Evolutionary conservation across 345 rosid genomes (phyloP).

Genomic region (Corchorus capsularis): DNA sequence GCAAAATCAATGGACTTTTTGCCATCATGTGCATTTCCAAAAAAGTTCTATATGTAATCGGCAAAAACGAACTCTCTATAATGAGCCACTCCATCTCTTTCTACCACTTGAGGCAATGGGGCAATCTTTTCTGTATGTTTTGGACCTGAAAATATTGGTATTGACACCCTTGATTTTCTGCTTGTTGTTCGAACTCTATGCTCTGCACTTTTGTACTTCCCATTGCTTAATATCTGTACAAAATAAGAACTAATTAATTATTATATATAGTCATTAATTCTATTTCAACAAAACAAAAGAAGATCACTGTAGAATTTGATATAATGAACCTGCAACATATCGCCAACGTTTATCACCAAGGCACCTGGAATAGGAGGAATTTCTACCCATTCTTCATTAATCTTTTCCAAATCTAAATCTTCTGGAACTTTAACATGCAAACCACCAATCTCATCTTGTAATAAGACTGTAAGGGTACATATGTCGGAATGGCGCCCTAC

Average conservation of each 20-base stretch:
- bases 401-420: neutral
- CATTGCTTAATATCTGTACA: constrained; percentile 57
- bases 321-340: neutral
- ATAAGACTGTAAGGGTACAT: constrained; percentile 51
- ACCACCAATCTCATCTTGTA: constrained; percentile 71
- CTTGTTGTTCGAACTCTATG: constrained; percentile 56
- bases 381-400: constrained; percentile 42
- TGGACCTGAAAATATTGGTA: constrained; percentile 56
- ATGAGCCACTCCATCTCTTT: constrained; percentile 45
- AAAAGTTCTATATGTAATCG: constrained; percentile 59
- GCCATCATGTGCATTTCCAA: constrained; percentile 50
- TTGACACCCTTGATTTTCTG: constrained; percentile 48
- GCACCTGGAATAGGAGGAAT: constrained; percentile 43
- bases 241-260: neutral
- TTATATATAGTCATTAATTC: neutral
- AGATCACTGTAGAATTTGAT: neutral
- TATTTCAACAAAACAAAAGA: neutral
- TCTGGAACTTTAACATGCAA: constrained; percentile 50
- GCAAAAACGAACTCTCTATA: constrained; percentile 43
- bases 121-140: constrained; percentile 39
- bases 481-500: constrained; percentile 70
- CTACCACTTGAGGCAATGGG: constrained; percentile 46
- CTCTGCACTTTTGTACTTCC: constrained; percentile 59
- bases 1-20: constrained; percentile 56
- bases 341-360: constrained; percentile 47